A percentile compares a stretch with the other conserved stretches of the same genome.
Evolutionary conservation across 805 yeast species (phyloP).

Genomic region (Yamadazyma kitorensis): DNA sequence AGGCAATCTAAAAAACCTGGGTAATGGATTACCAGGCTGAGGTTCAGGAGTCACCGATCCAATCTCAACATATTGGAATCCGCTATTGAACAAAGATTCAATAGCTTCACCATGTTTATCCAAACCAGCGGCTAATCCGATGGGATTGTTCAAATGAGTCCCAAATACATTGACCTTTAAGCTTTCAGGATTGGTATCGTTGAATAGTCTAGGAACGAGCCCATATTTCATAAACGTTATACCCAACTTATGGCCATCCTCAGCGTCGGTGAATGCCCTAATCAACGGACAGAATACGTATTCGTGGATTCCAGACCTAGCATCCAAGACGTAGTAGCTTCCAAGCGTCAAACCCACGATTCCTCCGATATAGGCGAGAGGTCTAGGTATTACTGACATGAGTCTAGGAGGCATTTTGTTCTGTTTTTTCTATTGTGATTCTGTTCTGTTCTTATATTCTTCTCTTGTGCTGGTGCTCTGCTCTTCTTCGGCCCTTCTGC

Average conservation of each 20-base stretch:
- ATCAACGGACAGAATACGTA: conserved; percentile 76
- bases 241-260: conserved; percentile 78
- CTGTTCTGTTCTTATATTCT: too few species aligned
- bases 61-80: conserved; percentile 87
- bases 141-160: conserved; percentile 64
- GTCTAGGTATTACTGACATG: too few species aligned
- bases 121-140: conserved; percentile 94
- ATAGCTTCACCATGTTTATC: conserved; percentile 93
- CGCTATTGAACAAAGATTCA: conserved; percentile 71
- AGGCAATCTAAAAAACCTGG: conserved; percentile 84
- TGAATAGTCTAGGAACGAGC: conserved; percentile 58
- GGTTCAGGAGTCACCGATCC: conserved; percentile 93
- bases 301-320: conserved; percentile 81
- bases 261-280: conserved; percentile 74
- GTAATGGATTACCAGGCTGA: conserved; percentile 93
- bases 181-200: conserved; percentile 44
- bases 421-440: too few species aligned
- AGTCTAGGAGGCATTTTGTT: too few species aligned
- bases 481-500: too few species aligned
- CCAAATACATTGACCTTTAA: conserved; percentile 67
- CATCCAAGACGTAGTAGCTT: conserved; percentile 64
- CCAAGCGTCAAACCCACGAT: conserved; percentile 27
- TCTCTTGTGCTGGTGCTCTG: too few species aligned
- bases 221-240: conserved; percentile 68
- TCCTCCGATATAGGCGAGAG: too few species aligned